These are phyloP conservation scores for Naganishia vishniacii DNA, from an alignment of 768 basidiomycete genomes.

Conservation along the genomic window DNA sequence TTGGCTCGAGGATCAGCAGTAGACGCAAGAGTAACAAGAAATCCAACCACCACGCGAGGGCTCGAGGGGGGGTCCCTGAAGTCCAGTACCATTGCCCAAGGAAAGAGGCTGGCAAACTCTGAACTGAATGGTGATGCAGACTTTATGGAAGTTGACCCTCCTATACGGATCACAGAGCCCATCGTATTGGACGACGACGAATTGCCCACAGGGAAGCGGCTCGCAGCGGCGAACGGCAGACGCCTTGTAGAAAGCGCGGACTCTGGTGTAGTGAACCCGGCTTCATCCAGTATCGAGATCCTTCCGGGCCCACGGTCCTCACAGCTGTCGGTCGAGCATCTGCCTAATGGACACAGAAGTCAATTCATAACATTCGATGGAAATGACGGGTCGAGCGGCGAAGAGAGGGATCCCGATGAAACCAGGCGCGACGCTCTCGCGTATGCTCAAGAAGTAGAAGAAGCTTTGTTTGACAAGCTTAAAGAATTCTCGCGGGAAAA, in stretches of 20 bases:
- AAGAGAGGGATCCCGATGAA: background rate
- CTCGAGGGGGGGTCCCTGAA: too few relatives aligned
- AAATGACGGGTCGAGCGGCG: background rate
- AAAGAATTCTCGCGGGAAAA: slow-evolving; percentile 41
- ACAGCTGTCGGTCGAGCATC: background rate
- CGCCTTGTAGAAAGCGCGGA: background rate
- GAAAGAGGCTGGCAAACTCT: background rate
- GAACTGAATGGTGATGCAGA: background rate
- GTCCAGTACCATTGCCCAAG: too few relatives aligned
- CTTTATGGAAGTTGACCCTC: slow-evolving; percentile 4
- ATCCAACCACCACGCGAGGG: too few relatives aligned
- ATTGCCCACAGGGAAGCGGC: background rate
- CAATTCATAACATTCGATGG: background rate
- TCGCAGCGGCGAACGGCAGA: background rate
- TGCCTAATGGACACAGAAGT: background rate
- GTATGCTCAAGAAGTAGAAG: slow-evolving; percentile 39
- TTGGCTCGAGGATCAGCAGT: background rate
- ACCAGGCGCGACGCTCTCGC: slow-evolving; percentile 20
- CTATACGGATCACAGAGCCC: slow-evolving; percentile 11
- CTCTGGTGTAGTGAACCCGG: background rate
- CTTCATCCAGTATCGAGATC: slow-evolving; percentile 9
- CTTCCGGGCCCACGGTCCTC: background rate
- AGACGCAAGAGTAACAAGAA: background rate
- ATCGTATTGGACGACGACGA: slow-evolving; percentile 11
- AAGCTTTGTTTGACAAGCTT: slow-evolving; percentile 35